Evolutionary conservation across 148 eudicot species (phyloP).

Genomic region (Limonium bicolor): DNA sequence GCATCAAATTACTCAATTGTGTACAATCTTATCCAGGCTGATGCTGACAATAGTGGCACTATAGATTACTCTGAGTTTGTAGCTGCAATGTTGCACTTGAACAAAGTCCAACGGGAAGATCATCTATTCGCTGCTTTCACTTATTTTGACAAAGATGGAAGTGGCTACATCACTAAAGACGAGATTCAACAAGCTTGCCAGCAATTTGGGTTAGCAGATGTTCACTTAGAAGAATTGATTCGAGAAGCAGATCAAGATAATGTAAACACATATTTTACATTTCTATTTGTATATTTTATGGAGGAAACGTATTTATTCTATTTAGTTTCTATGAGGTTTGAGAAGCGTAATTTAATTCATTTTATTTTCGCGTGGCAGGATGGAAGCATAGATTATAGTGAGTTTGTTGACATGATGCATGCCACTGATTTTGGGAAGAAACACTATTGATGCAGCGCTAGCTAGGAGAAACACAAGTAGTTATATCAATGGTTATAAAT

Average conservation of each 20-base stretch:
- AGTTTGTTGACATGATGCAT: slow-evolving; percentile 94
- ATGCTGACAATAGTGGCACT: slow-evolving; percentile 52
- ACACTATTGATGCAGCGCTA: too few relatives aligned
- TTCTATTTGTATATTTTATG: background rate
- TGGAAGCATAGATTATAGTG: slow-evolving; percentile 76
- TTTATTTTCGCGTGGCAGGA: slow-evolving; percentile 41
- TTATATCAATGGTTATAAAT: too few relatives aligned
- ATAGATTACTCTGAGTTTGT: slow-evolving; percentile 52
- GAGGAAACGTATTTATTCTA: too few relatives aligned
- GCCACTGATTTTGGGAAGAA: too few relatives aligned
- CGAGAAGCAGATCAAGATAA: slow-evolving; percentile 48
- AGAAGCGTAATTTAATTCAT: background rate
- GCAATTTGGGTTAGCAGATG: slow-evolving; percentile 32
- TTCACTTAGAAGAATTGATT: slow-evolving; percentile 34
- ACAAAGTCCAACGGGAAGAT: slow-evolving; percentile 51
- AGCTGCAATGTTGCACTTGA: slow-evolving; percentile 55
- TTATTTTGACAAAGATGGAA: slow-evolving; percentile 53
- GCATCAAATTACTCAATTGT: too few relatives aligned
- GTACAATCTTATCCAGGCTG: too few relatives aligned
- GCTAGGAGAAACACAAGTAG: too few relatives aligned
- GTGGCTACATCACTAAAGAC: slow-evolving; percentile 46
- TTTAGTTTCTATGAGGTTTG: too few relatives aligned
- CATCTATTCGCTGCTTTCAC: slow-evolving; percentile 44
- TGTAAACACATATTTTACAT: slow-evolving; percentile 11
- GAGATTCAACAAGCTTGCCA: slow-evolving; percentile 52